Conservation (phyloP, 768 basidiomycete genomes). For the Tubosaeta sp. region DNA sequence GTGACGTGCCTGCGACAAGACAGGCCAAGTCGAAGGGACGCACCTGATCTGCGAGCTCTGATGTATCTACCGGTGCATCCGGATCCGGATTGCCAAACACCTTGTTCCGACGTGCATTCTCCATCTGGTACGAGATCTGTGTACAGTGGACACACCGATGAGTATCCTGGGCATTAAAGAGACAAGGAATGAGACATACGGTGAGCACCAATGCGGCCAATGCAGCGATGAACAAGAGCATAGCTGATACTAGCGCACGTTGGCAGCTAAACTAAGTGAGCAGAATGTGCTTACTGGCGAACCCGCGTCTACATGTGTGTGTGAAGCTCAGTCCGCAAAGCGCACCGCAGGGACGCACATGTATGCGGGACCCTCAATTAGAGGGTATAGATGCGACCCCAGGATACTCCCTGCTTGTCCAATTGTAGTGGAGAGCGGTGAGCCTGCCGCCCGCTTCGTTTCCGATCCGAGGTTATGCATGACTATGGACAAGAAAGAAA, state of each 20-base stretch:
- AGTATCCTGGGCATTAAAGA: neutral
- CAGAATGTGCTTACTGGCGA: neutral
- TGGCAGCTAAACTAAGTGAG: neutral
- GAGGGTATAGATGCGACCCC: conserved; percentile 40
- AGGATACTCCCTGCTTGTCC: conserved; percentile 40
- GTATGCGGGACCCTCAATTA: conserved; percentile 38
- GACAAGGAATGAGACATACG: conserved; percentile 8
- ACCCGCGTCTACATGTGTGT: neutral
- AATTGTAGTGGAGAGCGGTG: conserved; percentile 39
- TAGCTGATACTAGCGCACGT: conserved; percentile 9
- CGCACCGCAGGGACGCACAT: conserved; percentile 19
- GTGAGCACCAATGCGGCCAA: conserved; percentile 16
- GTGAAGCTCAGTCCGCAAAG: neutral
- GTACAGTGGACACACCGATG: too few species aligned
- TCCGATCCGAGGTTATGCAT: conserved; percentile 42
- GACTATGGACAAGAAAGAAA: conserved; percentile 27
- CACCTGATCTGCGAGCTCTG: conserved; percentile 63
- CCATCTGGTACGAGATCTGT: conserved; percentile 59
- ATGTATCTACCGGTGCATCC: conserved; percentile 54
- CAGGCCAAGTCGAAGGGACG: conserved; percentile 2
- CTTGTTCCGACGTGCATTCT: conserved; percentile 54
- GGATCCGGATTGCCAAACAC: conserved; percentile 47
- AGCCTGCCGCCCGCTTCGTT: conserved; percentile 40
- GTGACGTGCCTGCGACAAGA: neutral
- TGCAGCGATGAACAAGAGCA: conserved; percentile 23